Evolutionary conservation across 148 eudicot species (phyloP), one percentile per base, ranked within the genome.

Genomic region (Gaultheria prostrata): DNA sequence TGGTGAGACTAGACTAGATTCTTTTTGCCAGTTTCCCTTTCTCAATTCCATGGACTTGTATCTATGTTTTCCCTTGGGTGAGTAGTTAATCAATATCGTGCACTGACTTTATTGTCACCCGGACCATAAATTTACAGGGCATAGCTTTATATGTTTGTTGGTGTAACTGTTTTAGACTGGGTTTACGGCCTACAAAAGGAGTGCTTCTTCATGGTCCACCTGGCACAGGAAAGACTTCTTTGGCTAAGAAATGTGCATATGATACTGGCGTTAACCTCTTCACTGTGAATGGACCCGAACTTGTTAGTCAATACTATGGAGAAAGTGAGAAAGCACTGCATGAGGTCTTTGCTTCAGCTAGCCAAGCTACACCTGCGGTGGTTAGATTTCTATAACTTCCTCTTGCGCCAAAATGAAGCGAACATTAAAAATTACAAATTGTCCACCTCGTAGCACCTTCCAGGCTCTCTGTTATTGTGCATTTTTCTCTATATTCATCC

Each of bases 131-230:
- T 20, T 43, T 39, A 18, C 61, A 57, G 72, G 51, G 51, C 46
- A 49, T 24, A 85, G 82, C 85, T 46, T 86, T 86, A 8, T 59
- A 24, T 24, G 32, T 67, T 30, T 59, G 18, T 24, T 77, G 30
- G 15, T 75, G 43, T 85, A 77, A 81, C 84, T 90, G 80, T 88
- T 85, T 84, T 87, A 94, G 98, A 84, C 75, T 93, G 82, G 97
- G 98, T 78, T 90, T 93, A 85, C 94, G 95, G 73, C 90, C 96
- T 84, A 91, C 91, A 85, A 97, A 93, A 77, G 99, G 99, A 88
- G 98, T 97, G 88, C 93, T 97, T 87, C 97, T 97, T 91, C 91
- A 97, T 80, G 99, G 99, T 48, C 94, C 99, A 80, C 91, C 97
- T 45, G 99, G 99, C 86, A 95, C 98, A 39, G 99, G 99, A 67